Percentiles rank a stretch among this genome's conserved stretches.
Evolutionary conservation across 768 basidiomycete genomes (phyloP).

Genomic region (Tylopilus sp.): DNA sequence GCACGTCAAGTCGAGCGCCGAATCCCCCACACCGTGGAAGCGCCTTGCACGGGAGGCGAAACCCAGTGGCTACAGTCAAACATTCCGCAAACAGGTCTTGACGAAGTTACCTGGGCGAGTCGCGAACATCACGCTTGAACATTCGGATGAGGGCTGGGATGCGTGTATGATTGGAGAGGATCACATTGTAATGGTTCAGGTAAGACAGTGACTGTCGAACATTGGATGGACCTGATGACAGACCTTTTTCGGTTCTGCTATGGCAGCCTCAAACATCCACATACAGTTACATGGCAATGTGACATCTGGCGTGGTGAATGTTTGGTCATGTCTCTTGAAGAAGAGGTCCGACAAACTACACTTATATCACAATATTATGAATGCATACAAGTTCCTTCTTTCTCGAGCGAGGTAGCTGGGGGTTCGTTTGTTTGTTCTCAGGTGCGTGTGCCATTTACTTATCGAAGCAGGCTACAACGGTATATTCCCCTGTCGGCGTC

Average conservation of each 20-base stretch:
- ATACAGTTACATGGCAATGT: conserved; percentile 31
- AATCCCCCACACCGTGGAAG: conserved; percentile 13
- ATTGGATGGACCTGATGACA: background rate
- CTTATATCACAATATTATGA: background rate
- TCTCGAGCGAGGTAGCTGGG: background rate
- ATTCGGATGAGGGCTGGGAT: conserved; percentile 21
- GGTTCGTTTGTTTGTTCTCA: background rate
- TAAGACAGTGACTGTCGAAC: conserved; percentile 4
- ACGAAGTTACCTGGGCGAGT: conserved; percentile 32
- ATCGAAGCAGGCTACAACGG: background rate
- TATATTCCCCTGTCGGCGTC: background rate
- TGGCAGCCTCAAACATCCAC: conserved; percentile 9
- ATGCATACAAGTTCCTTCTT: background rate
- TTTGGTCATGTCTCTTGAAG: background rate
- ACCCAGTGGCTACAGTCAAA: conserved; percentile 5
- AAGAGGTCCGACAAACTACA: background rate
- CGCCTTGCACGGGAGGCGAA: conserved; percentile 13
- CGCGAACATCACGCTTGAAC: conserved; percentile 10
- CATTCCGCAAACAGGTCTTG: conserved; percentile 22
- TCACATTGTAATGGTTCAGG: conserved; percentile 33
- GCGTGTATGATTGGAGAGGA: conserved; percentile 37
- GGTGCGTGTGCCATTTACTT: background rate
- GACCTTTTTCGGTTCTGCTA: background rate
- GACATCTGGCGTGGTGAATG: background rate
- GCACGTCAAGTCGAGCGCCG: conserved; percentile 7